phyloP scores from a whole-genome alignment of 331 rosid species.

The Ulmus americana region DNA sequence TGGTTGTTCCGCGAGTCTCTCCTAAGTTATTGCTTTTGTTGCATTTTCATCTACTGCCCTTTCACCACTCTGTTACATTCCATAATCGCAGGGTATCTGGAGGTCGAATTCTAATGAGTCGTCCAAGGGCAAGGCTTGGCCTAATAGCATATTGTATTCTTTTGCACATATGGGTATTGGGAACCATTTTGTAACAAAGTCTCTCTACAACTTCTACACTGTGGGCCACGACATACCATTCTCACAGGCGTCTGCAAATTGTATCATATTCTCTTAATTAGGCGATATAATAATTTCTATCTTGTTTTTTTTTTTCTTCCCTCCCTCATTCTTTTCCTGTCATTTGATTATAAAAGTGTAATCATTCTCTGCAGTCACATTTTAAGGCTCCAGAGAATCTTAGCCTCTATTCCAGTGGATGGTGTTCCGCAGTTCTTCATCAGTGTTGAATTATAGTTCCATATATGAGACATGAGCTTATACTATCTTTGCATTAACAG shows the following conservation, averaged over 20 bases:
- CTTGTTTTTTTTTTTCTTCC: not conserved
- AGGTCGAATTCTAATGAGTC: slow-evolving; percentile 79
- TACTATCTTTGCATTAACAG: not conserved
- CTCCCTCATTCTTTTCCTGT: slow-evolving; percentile 14
- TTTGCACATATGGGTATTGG: slow-evolving; percentile 86
- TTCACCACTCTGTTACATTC: too few species aligned
- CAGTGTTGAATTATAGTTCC: slow-evolving; percentile 12
- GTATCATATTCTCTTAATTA: slow-evolving; percentile 28
- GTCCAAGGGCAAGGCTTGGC: slow-evolving; percentile 87
- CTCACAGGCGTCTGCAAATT: slow-evolving; percentile 38
- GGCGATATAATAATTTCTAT: too few species aligned
- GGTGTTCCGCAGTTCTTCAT: slow-evolving; percentile 17
- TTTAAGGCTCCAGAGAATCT: slow-evolving; percentile 72
- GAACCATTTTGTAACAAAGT: slow-evolving; percentile 53
- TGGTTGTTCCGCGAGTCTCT: too few species aligned
- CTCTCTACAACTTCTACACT: slow-evolving; percentile 15
- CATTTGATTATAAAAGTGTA: slow-evolving; percentile 19
- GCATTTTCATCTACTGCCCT: too few species aligned
- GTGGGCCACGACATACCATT: slow-evolving; percentile 20
- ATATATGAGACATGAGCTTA: not conserved
- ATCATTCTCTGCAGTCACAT: slow-evolving; percentile 64
- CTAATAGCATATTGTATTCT: slow-evolving; percentile 61
- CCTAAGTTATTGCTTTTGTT: too few species aligned
- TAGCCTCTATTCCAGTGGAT: slow-evolving; percentile 29
- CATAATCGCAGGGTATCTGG: slow-evolving; percentile 73